These are phyloP conservation scores for Salisapilia sapeloensis DNA, from an alignment of 352 stramenopile genomes.

Conservation along the genomic window DNA sequence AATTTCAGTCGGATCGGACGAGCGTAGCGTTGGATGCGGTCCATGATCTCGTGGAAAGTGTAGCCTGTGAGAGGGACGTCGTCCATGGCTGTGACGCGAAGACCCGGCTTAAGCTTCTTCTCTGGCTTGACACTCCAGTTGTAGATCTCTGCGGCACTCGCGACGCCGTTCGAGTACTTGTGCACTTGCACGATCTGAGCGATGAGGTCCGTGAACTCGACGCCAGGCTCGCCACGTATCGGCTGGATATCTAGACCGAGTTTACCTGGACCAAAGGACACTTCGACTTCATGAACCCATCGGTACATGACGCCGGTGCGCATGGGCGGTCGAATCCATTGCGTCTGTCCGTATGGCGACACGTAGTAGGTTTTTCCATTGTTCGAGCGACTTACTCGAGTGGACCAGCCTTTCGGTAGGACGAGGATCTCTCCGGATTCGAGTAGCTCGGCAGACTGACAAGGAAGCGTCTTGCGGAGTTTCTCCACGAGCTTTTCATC, in stretches of 20 bases:
- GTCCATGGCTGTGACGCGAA: conserved; percentile 75
- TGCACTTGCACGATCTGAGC: conserved; percentile 64
- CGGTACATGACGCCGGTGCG: conserved; percentile 42
- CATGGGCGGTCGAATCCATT: conserved; percentile 56
- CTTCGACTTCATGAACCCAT: conserved; percentile 71
- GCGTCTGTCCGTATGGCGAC: conserved; percentile 63
- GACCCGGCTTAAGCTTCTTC: conserved; percentile 57
- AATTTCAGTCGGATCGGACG: conserved; percentile 73
- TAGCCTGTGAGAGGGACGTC: conserved; percentile 53
- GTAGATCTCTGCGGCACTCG: conserved; percentile 72
- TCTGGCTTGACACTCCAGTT: conserved; percentile 83
- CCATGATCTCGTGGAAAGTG: conserved; percentile 65
- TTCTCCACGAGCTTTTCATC: conserved; percentile 1
- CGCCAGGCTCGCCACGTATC: conserved; percentile 52
- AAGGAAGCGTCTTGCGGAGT: conserved; percentile 5
- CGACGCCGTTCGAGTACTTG: no score
- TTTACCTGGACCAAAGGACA: conserved; percentile 57
- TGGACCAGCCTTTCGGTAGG: conserved; percentile 66
- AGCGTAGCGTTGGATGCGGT: conserved; percentile 42
- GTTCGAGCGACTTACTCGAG: conserved; percentile 65
- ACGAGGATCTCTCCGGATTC: conserved; percentile 57
- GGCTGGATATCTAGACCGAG: conserved; percentile 75
- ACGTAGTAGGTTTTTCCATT: conserved; percentile 78
- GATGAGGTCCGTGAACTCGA: conserved; percentile 50
- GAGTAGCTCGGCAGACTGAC: conserved; percentile 35